Percentiles rank a stretch among this genome's conserved stretches.
Conservation (phyloP, 345 rosid species). For the Murraya koenigii region DNA sequence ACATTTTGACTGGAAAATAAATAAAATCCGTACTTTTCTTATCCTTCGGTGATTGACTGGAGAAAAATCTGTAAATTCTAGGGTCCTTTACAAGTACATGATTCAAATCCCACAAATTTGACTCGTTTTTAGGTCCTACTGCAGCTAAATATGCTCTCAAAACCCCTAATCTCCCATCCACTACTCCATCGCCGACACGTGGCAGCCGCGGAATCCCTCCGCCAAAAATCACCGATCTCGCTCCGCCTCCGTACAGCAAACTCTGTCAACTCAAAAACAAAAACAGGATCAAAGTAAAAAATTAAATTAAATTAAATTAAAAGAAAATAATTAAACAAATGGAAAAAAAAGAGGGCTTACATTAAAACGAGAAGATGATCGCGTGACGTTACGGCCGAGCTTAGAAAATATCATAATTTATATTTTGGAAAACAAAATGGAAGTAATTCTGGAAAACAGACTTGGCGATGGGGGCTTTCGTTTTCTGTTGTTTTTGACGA, state of each 20-base stretch:
- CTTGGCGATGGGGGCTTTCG: background rate
- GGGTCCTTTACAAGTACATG: conserved; percentile 67
- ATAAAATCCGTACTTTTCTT: conserved; percentile 54
- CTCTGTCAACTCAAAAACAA: conserved; percentile 23
- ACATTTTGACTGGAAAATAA: background rate
- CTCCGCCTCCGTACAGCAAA: conserved; percentile 26
- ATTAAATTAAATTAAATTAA: background rate
- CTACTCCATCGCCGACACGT: conserved; percentile 17
- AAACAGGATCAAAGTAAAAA: background rate
- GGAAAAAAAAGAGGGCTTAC: conserved; percentile 24
- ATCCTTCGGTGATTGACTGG: conserved; percentile 62
- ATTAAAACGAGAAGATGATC: conserved; percentile 55
- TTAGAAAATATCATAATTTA: conserved; percentile 56
- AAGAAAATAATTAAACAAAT: background rate
- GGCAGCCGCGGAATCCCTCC: conserved; percentile 18
- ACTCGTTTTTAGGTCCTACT: conserved; percentile 35
- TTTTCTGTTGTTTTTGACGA: background rate
- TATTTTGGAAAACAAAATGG: background rate
- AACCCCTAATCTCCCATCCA: conserved; percentile 45
- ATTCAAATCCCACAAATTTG: conserved; percentile 43
- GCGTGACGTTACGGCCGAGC: conserved; percentile 48
- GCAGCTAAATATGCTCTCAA: conserved; percentile 58
- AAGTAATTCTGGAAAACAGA: background rate
- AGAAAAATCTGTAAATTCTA: conserved; percentile 58
- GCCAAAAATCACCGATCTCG: conserved; percentile 33